Evolutionary conservation across 768 basidiomycete genomes (phyloP), one percentile per base, ranked within the genome.

Genomic region (Trametes gibbosa): DNA sequence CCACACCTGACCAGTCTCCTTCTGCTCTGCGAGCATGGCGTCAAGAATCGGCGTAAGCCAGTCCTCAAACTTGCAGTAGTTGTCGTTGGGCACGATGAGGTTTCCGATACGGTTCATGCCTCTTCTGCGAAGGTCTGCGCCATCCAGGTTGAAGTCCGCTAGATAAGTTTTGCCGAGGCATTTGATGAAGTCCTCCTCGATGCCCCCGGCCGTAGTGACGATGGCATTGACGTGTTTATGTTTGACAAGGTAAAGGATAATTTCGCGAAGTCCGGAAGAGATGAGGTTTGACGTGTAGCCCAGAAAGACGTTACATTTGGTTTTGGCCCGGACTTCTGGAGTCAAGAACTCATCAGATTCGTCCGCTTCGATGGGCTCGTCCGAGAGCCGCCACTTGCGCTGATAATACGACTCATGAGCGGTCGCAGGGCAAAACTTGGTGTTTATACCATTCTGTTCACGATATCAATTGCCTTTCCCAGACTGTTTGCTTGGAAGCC

Each of bases 51-150:
- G 97, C 19, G 85, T 86, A n/a, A 98, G 83, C 97, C 97, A 99
- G 71, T 98, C 96, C 75, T 99, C 97, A 66, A 98, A 99, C 68
- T 91, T 89, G 85, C 97, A 98, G 74, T 99, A 99, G 70, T 98
- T 98, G 67, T 97, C 93, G 69, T 99, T 99, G 3, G 97, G 97
- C 2, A 99, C 85, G 57, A 99, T 77, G 42, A 99, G 83, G 69
- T 99, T 99, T 32, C 97, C 97, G 61, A 98, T 94, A 35, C 97
- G 85, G 68, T 99, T 99, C 82, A 99, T 85, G n/a, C 97, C 97
- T 60, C 84, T 82, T 69, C 79, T 86, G 43, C 97, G 84, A 56
- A 99, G 75, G 56, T 87, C 86, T 5, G 93, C 91, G 14, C 97
- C 97, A 62, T 95, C 89, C 55, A 97, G 81, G 69, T 90, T 84